Conservation (phyloP, 208 protist species). For the Trypanosoma avium region DNA sequence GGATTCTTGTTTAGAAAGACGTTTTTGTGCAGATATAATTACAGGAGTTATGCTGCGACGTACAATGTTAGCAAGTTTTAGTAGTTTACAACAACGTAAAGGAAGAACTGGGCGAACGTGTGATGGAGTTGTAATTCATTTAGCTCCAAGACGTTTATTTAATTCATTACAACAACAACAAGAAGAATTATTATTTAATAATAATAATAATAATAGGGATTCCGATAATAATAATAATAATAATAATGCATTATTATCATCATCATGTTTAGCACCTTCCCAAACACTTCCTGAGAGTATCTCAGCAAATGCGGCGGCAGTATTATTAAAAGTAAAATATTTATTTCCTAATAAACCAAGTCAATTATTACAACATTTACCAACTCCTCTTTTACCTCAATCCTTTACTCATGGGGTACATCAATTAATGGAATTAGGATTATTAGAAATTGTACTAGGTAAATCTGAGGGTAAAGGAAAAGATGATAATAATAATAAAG, state of each 20-base stretch:
- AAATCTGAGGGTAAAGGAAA: background rate
- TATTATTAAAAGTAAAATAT: slow-evolving; percentile 60
- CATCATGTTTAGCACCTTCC: slow-evolving; percentile 1
- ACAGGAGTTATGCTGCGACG: slow-evolving; percentile 51
- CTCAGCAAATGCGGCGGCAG: slow-evolving; percentile 37
- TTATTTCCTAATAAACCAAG: slow-evolving; percentile 37
- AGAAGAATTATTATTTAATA: background rate
- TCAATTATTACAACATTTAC: slow-evolving; percentile 32
- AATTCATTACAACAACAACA: too few relatives aligned
- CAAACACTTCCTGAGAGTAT: slow-evolving; percentile 14
- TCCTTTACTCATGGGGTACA: slow-evolving; percentile 36
- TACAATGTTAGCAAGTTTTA: slow-evolving; percentile 40
- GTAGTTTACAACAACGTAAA: slow-evolving; percentile 56
- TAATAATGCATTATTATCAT: background rate
- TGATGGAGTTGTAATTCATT: slow-evolving; percentile 67
- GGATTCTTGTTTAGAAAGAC: slow-evolving; percentile 61
- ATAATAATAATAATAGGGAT: background rate
- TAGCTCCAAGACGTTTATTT: slow-evolving; percentile 48
- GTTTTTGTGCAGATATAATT: slow-evolving; percentile 41
- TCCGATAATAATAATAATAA: background rate
- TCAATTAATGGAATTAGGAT: slow-evolving; percentile 50
- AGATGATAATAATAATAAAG: background rate
- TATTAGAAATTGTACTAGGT: too few relatives aligned
- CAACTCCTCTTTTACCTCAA: slow-evolving; percentile 27
- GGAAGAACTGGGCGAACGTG: slow-evolving; percentile 69